Evolutionary conservation across 2,329 filamentous ascomycete species (phyloP).

Genomic region (Achaetomium macrosporum): DNA sequence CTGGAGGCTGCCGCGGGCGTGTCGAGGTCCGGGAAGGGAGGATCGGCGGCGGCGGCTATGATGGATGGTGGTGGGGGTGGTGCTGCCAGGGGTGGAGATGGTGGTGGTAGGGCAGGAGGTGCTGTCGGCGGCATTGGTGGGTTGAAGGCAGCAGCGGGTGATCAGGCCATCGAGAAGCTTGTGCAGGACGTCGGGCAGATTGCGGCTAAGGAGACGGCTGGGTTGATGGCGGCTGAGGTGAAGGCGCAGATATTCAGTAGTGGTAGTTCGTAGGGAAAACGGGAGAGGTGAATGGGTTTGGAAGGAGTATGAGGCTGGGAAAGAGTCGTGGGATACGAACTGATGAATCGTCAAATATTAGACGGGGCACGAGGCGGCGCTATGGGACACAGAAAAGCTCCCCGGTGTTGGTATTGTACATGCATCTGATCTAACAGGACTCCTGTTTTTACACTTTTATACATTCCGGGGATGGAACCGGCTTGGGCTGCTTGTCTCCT

Average conservation of each 20-base stretch:
- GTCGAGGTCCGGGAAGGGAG: conserved; percentile 23
- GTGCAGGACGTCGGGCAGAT: conserved; percentile 57
- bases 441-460: conserved; percentile 2
- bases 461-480: not conserved
- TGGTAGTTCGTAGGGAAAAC: conserved; percentile 24
- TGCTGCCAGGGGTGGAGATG: not conserved
- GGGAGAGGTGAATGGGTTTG: conserved; percentile 5
- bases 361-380: conserved; percentile 3
- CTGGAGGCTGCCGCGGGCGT: conserved; percentile 50
- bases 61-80: not conserved
- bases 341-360: conserved; percentile 8
- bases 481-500: no score
- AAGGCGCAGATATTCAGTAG: conserved; percentile 57
- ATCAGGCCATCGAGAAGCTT: conserved; percentile 51
- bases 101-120: not conserved
- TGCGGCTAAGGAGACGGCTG: conserved; percentile 56
- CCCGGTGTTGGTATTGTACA: conserved; percentile 1
- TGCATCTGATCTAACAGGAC: not conserved
- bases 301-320: not conserved
- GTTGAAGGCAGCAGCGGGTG: conserved; percentile 19
- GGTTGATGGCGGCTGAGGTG: conserved; percentile 55
- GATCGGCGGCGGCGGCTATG: not conserved
- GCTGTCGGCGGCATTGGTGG: not conserved
- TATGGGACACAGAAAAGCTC: not conserved
- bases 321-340: conserved; percentile 1